Conservation (phyloP, 805 yeast genomes). For the Myxozyma melibiosi region DNA sequence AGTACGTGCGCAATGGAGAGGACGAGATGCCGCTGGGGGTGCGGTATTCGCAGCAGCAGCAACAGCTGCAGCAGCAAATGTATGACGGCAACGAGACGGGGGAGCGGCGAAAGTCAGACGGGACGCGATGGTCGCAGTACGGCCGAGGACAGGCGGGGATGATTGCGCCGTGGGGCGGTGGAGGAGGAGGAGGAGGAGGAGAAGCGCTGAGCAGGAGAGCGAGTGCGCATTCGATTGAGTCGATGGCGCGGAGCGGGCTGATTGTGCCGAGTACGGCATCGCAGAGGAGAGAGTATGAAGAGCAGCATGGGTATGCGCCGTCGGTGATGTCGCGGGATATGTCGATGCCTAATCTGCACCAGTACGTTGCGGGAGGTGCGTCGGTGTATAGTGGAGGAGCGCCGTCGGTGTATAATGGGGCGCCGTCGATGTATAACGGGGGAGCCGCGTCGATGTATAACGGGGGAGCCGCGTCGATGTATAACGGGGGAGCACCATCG, state of each 20-base stretch:
- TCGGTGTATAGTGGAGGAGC: not conserved
- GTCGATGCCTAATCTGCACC: conserved; percentile 12
- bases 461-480: not conserved
- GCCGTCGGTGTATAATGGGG: not conserved
- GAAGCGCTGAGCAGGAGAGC: not conserved
- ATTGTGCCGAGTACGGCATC: not conserved
- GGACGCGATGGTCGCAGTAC: not conserved
- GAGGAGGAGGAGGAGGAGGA: not conserved
- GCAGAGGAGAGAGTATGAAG: not conserved
- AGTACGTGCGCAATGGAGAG: conserved; percentile 3
- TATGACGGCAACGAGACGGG: not conserved
- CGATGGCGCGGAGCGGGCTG: conserved; percentile 1
- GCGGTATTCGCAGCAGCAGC: not conserved
- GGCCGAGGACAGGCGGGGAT: not conserved
- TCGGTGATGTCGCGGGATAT: not conserved
- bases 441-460: not conserved
- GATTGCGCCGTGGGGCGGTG: not conserved
- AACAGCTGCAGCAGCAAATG: not conserved
- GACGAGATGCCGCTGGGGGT: conserved; percentile 16
- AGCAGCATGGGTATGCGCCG: not conserved
- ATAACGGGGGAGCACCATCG: not conserved
- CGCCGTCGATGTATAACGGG: not conserved
- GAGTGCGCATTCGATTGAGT: conserved; percentile 5
- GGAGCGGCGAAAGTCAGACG: not conserved
- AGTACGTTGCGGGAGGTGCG: not conserved